Evolutionary conservation across 768 basidiomycete species (phyloP), one percentile per base, ranked within the genome.

Genomic region (Mrakia frigida): DNA sequence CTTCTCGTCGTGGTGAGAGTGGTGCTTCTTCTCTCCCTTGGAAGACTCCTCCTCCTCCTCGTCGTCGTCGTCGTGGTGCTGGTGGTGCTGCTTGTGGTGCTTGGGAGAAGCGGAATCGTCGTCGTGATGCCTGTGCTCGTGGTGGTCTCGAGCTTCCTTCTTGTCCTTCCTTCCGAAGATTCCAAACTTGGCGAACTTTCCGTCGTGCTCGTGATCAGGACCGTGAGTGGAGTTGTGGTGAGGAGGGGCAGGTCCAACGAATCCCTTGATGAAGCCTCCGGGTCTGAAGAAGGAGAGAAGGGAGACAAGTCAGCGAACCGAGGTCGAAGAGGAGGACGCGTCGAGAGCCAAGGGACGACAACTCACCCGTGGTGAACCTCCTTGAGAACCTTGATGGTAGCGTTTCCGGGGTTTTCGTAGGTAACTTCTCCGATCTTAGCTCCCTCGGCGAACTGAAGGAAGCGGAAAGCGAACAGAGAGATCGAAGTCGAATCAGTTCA

Each of bases 1-100:
- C 84, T 39, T 91, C 89, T 10, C 98, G 94, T 96, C 87, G 91
- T 80, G 95, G 95, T 59, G 92, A 92, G 81, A 90, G 90, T 75
- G 84, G 83, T 33, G 79, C 82, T 65, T 37, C 25, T 14, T 70
- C 37, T 63, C 52, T 11, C 41, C 28, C 25, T 74, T 33, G 14
- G 33, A 6, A 16, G 33, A 41, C 59, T 56, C 13, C 28, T 35
- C 14, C 56, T 73, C 67, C 18, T 33, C 18, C 28, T 74, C 73
- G 33, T 68, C 46, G 6, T 74, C 74, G n/a, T 52, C 23, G 61
- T 61, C 63, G 31, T 56, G 21, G 53, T 74, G 39, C 35, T 43
- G 35, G 18, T 35, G 50, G 53, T 73, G 11, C 18, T 59, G 50
- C 23, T 56, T 13, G 28, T 56, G n/a, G 1, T 35, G 31, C 16